These are phyloP conservation scores for Scytalidium sp. DNA, from an alignment of 2,329 filamentous ascomycete genomes.

Conservation along the genomic window DNA sequence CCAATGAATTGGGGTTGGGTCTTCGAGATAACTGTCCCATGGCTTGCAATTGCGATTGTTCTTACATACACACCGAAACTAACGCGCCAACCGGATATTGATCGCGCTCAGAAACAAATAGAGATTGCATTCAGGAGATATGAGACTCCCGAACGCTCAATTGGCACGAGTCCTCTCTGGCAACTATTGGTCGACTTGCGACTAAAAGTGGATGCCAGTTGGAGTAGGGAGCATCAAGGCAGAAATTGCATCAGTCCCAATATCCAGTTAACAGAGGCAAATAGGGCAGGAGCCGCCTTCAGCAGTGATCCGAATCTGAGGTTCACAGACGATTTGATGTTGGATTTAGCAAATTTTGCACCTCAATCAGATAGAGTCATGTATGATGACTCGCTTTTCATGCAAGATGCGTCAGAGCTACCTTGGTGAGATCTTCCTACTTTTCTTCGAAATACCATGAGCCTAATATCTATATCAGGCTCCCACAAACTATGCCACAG, in stretches of 20 bases:
- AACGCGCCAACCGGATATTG: constrained; percentile 6
- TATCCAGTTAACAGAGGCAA: neutral
- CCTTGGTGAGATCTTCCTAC: neutral
- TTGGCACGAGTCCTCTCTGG: constrained; percentile 12
- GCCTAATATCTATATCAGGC: neutral
- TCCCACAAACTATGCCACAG: neutral
- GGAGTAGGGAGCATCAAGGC: neutral
- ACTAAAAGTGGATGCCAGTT: neutral
- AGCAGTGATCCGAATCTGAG: neutral
- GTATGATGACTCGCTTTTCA: neutral
- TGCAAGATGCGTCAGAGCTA: neutral
- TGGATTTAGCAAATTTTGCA: constrained; percentile 6
- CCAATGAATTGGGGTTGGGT: constrained; percentile 14
- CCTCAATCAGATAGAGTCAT: neutral
- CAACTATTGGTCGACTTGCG: constrained; percentile 10
- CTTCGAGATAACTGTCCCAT: constrained; percentile 14
- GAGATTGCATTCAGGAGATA: constrained; percentile 9
- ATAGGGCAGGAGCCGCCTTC: neutral
- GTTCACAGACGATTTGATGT: constrained; percentile 10
- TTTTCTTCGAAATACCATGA: neutral
- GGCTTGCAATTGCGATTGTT: constrained; percentile 14
- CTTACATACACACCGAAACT: constrained; percentile 8
- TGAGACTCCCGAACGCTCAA: neutral
- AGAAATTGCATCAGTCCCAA: too few species aligned
- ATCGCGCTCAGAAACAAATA: constrained; percentile 10